Evolutionary conservation across 2,329 filamentous ascomycete genomes (phyloP).

Genomic region (Rhynchosporium graminicola): DNA sequence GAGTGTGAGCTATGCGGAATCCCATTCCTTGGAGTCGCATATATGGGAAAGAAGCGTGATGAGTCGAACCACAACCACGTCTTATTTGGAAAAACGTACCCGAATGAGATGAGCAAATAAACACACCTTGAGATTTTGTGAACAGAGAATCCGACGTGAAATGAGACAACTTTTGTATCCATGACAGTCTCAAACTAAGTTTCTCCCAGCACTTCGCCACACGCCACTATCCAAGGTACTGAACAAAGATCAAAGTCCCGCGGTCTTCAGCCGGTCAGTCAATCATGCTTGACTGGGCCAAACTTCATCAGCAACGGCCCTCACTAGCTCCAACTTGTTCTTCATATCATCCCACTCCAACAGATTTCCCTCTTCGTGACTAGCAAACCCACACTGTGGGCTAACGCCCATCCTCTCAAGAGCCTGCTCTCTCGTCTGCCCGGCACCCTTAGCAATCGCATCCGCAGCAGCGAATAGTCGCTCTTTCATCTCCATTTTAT

Average conservation of each 20-base stretch:
- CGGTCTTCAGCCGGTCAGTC: too few species aligned
- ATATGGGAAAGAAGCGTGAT: background rate
- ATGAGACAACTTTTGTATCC: too few species aligned
- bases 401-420: constrained; percentile 68
- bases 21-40: background rate
- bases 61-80: too few species aligned
- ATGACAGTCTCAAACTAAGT: too few species aligned
- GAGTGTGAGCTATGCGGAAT: background rate
- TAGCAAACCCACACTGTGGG: constrained; percentile 75
- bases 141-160: too few species aligned
- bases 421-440: constrained; percentile 65
- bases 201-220: too few species aligned
- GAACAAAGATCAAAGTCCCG: too few species aligned
- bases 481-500: constrained; percentile 64
- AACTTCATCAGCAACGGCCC: constrained; percentile 71
- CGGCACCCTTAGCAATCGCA: constrained; percentile 69
- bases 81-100: too few species aligned
- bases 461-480: constrained; percentile 63
- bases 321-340: constrained; percentile 70
- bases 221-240: too few species aligned
- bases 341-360: constrained; percentile 72
- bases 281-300: constrained; percentile 50
- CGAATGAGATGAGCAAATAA: too few species aligned
- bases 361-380: constrained; percentile 65
- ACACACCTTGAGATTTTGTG: too few species aligned